Evolutionary conservation across 2,329 filamentous ascomycete species (phyloP).

Genomic region (Calonectria honghensis): DNA sequence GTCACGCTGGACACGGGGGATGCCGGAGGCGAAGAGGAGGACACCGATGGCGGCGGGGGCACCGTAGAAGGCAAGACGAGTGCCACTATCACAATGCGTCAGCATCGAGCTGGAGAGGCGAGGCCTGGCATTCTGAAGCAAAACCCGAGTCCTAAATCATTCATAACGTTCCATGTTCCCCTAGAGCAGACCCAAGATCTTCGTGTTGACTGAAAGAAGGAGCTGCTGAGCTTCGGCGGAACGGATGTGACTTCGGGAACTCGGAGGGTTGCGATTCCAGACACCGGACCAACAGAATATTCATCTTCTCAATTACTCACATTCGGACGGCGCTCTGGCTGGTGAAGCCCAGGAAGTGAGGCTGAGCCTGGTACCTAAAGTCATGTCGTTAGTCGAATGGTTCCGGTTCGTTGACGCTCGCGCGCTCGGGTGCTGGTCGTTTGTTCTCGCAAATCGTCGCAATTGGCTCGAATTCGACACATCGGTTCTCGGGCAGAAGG

Average conservation of each 20-base stretch:
- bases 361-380: conserved; percentile 75
- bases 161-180: not conserved
- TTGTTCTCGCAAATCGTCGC: conserved; percentile 19
- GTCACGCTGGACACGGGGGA: conserved; percentile 76
- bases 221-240: conserved; percentile 43
- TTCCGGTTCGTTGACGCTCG: conserved; percentile 29
- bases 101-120: conserved; percentile 34
- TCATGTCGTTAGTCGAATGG: conserved; percentile 54
- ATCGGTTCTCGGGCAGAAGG: not conserved
- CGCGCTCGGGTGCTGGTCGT: conserved; percentile 11
- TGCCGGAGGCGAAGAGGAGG: conserved; percentile 77
- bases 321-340: conserved; percentile 66
- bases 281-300: not conserved
- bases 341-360: conserved; percentile 73
- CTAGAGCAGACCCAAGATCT: conserved; percentile 9
- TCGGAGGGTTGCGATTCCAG: conserved; percentile 40
- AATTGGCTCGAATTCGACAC: conserved; percentile 28
- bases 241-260: conserved; percentile 45
- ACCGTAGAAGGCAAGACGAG: conserved; percentile 73
- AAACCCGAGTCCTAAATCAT: not conserved
- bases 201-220: conserved; percentile 16
- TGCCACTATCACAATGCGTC: conserved; percentile 63
- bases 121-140: not conserved
- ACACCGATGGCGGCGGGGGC: conserved; percentile 74
- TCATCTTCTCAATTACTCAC: conserved; percentile 65